Base-by-base conservation (phyloP, 352 stramenopile genomes). In the Saprolegnia parasitica region DNA sequence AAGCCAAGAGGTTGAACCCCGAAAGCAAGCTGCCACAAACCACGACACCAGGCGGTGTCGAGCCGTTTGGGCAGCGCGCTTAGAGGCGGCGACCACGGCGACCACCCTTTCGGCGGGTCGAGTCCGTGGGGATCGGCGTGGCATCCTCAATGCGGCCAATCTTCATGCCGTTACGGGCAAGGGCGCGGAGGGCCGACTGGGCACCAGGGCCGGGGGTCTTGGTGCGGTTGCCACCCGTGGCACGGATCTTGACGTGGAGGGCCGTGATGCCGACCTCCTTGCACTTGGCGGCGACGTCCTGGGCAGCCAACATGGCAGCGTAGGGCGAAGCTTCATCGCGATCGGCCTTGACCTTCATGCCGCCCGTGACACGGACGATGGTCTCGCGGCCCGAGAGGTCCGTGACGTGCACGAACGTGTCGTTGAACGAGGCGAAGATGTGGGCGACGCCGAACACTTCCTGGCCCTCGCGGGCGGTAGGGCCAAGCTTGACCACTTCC, bases 321-420 rank as follows among this genome's bases (percentile, higher is more conserved):
- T 99, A 99, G 20, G 98, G 98, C 68, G 95, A 99, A 72, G 96
- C 97, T 86, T 99, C 98, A 78, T 99, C 98, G 81, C 97, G 95
- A 84, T 99, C 98, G 64, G 97, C 97, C 93, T 99, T 99, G 64
- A 99, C 98, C 87, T 99, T 99, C 98, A 99, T 99, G 72, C 98
- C 98, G 76, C 98, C 98, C 10, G 98, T 99, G 57, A 99, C 96
- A 81, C 98, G 96, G 72, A 98, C 94, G 79, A 99, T 95, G 73
- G 98, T 99, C 84, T 99, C 98, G 60, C 97, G 89, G 76, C 98
- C 98, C 67, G 96, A 99, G 54, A 99, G 89, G 87, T 99, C 98
- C 56, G 98, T 99, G 65, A 99, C 96, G 82, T 99, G 98, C 71
- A 99, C 97, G 82, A 99, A 99, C 67, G 98, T 99, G 86, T 99